Conservation (phyloP, 495 filamentous ascomycete species). For the Aspergillus taichungensis region DNA sequence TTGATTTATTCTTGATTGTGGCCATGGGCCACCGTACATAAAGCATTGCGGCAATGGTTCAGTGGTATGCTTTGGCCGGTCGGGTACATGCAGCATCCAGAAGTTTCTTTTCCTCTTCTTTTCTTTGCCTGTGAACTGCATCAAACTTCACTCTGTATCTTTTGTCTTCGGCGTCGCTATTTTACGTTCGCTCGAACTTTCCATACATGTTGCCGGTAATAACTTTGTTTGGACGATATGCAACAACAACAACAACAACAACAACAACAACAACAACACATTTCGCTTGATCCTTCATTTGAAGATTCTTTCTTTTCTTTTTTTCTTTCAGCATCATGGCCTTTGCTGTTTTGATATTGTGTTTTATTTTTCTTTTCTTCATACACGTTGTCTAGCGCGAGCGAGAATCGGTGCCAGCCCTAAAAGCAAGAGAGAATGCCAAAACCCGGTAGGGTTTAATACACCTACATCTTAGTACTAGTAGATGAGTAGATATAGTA, state of each 20-base stretch:
- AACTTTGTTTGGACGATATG: slow-evolving; percentile 10
- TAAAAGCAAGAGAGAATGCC: too few species aligned
- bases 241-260: background rate
- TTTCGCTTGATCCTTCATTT: background rate
- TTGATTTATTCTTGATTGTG: slow-evolving; percentile 5
- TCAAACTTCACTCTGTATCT: slow-evolving; percentile 6
- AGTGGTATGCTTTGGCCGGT: background rate
- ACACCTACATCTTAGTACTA: too few species aligned
- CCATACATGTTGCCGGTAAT: slow-evolving; percentile 8
- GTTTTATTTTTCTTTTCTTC: too few species aligned
- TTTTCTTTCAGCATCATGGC: background rate
- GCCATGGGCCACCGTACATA: background rate
- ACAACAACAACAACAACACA: background rate
- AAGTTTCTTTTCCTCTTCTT: slow-evolving; percentile 1
- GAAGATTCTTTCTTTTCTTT: background rate
- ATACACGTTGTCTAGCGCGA: too few species aligned
- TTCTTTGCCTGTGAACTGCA: background rate
- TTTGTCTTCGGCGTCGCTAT: background rate
- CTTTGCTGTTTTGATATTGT: too few species aligned
- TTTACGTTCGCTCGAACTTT: slow-evolving; percentile 4
- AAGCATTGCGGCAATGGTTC: background rate
- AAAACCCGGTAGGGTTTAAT: too few species aligned
- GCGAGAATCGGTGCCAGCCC: too few species aligned
- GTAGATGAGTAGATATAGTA: too few species aligned
- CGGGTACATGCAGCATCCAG: slow-evolving; percentile 4